Base-by-base conservation (phyloP, 31 red algal species). In the Porphyra umbilicalis region DNA sequence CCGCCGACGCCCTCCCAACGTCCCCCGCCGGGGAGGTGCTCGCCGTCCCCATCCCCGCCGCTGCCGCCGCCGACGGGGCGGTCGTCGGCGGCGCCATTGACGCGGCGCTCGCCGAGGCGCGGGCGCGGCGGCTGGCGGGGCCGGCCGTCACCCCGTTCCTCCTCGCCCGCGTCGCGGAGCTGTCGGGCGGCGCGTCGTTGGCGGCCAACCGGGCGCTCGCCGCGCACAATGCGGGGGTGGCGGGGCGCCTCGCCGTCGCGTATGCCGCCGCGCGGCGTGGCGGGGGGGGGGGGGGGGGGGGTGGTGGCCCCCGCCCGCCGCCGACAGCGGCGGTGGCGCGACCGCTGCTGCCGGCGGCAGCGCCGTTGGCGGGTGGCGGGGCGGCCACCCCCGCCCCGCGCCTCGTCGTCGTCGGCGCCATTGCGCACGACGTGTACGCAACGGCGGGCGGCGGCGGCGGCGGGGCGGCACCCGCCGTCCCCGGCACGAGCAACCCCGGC, bases 61-160 rank as follows among this genome's bases (percentile, higher is more conserved):
- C 83, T 6, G 81, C 82, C 57, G 87, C 79, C 36, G 44, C 40
- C 6, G 83, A 85, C 42, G 35, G 78, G 15, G 32, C 87, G 9
- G 77, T 46, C 11, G 82, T 94, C 76, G 44, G 91, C 57, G 35
- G 8, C 7, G 95, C 88, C 6, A 88, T 86, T 9, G 68, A 88
- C 18, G 34, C 35, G 32, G 95, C 95, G 32, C 78, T 97, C 18
- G 20, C 33, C 7, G 95, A 97, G 81, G 76, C 90, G 31, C 32
- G 67, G 0, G 29, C 67, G 79, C 44, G 78, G 32, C 33, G 82
- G 9, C 31, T 97, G 9, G 15, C 75, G 6, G 80, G 86, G 0
- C 76, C 75, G 18, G 40, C 82, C 34, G 77, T 90, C 32, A 97
- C 95, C 8, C 95, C 95, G 36, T 97, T 94, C 82, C 83, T 97